Base-by-base conservation (phyloP, 2,329 filamentous ascomycete species). In the Pseudogymnoascus sp. region DNA sequence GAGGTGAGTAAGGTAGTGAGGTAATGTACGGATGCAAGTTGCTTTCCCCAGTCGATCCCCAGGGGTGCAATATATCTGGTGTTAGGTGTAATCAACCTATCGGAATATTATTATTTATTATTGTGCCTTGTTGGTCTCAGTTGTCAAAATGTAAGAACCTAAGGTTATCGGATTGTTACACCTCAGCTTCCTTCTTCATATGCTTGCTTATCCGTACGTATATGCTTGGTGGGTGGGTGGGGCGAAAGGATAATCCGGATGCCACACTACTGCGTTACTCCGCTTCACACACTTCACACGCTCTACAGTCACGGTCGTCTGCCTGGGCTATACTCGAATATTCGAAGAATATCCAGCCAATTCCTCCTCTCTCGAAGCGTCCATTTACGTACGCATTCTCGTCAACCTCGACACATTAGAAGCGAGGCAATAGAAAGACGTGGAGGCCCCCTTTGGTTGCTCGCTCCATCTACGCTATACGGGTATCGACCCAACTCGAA, bases 101-200 rank as follows among this genome's bases (percentile, higher is more conserved):
- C 41, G 41, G 41, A 12, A 14, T 28, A 50, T 50, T 50, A 28
- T 50, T n/a, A 28, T n/a, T 8, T 28, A 50, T 28, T 28, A 50
- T n/a, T 26, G 43, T 50, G 24, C 43, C 43, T 28, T 50, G 22
- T 12, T 50, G 12, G 43, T 50, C 43, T 50, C 43, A 50, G 43
- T 50, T 50, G 24, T 50, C 12, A 50, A n/a, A 50, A 28, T n/a
- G 24, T 50, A 50, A 50, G 43, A 50, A 50, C 43, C 16, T 50
- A 26, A 26, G 22, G 43, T 50, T n/a, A 50, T 50, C 43, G 43
- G 43, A 50, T n/a, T 50, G 43, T 50, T 50, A 50, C 43, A 50
- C 43, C 11, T 28, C 43, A 50, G 8, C 22, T 26, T 50, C 43
- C 1, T 28, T n/a, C 22, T 26, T 50, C 43, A 50, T 50, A 50